Base-by-base conservation (phyloP, 164 flowering plant genomes). In the Nymphaea thermarum region DNA sequence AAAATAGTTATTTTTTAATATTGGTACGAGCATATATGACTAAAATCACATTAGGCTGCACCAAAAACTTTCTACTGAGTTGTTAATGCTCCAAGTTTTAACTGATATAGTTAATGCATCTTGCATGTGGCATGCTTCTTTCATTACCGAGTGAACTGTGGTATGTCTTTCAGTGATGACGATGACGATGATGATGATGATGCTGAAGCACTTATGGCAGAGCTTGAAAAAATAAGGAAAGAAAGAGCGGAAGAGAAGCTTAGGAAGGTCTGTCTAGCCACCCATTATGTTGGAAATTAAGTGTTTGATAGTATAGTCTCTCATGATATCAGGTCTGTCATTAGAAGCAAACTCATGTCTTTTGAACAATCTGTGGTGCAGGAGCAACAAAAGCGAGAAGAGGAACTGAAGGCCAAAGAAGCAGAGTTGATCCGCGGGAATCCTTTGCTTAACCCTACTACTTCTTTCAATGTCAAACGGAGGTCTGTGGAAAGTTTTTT, bases 241-340 rank as follows among this genome's bases (percentile, higher is more conserved):
- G 98, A 93, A 78, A 91, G 87, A 73, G 89, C 87, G 6, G 98
- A 93, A 78, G 96, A 89, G 81, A 89, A 83, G 70, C 81, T 82
- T 5, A 82, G 87, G 55, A 80, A 84, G 88, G 98, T 87, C 66
- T 66, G 79, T 25, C 36, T 25, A 25, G 36, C 36, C 36, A 25
- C 36, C 36, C 36, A 25, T 25, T 25, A 25, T 25, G 36, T 25
- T 25, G 36, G 36, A 25, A 25, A 25, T 25, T 25, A 25, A 25
- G 36, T 25, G 36, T 25, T 25, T 25, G 36, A 25, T 25, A 25
- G 36, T 25, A 25, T 25, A 25, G 36, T 25, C 36, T 25, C 1
- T 25, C 36, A 25, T 25, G 36, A 25, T 25, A 25, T 25, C 36
- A 25, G 36, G 36, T 25, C 36, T 25, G 36, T 25, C 36, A 25